Evolutionary conservation across 2,329 filamentous ascomycete genomes (phyloP), one percentile per base, ranked within the genome.

Genomic region (Dichotomopilus funicola): DNA sequence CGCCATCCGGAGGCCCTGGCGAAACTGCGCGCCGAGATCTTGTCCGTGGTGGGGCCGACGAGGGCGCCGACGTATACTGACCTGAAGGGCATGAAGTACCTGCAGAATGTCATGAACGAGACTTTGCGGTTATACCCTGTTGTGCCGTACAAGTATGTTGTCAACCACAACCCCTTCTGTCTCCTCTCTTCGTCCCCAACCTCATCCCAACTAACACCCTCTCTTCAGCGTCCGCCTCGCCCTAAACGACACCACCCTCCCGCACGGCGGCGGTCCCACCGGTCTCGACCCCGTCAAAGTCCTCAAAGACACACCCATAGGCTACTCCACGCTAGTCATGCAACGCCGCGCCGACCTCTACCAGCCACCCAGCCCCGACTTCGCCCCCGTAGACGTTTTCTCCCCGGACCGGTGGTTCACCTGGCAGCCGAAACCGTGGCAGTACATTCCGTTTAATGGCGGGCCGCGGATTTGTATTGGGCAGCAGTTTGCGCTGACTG

Each of bases 31-130:
- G 71, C 74, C 31, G 90, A 96, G 70, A 90, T 96, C 65, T 69
- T 85, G 33, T 68, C 78, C 1, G 75, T 76, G 0, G 79, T 96
- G 4, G 91, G 91, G 1, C 69, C 79, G 6, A 73, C 81, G 11
- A 71, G 77, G 5, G 72, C 76, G 3, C 85, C 86, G 0, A 90
- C 86, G 0, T 96, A 95, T 69, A 79, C 82, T 10, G 82, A 96
- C 66, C 78, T 96, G 57, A 96, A 95, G 75, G 79, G 79, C 61
- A 95, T 96, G 90, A 86, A 87, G 64, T 96, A 92, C 68, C 80
- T 94, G 56, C 76, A 83, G 70, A 77, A 85, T 63, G 73, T 87
- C 49, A 78, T 95, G 64, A 87, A 89, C 72, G 89, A 95, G 72
- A 88, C 83, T 0, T 79, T 91, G 57, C 84, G 89, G 11, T 71